Evolutionary conservation across 2,329 filamentous ascomycete genomes (phyloP), one percentile per base, ranked within the genome.

Genomic region (Paraphoma sp.): DNA sequence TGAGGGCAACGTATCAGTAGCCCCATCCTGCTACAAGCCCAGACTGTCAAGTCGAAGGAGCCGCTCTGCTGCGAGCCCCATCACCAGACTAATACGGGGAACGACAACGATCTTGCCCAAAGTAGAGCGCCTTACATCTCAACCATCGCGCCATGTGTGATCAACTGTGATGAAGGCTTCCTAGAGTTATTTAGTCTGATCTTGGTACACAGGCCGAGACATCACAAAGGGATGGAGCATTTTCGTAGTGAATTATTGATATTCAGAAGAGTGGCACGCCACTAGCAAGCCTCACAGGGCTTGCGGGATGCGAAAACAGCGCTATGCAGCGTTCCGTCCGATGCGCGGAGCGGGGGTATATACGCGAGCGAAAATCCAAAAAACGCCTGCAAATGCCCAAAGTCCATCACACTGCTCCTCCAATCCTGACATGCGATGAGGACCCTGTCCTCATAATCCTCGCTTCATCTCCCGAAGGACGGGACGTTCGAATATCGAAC

Each of bases 221-320:
- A 33, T 12, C 46, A 46, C 42, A 40, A 33, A 51, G 45, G 42
- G 40, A 10, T 42, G 14, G 38, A 42, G 43, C 40, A 16, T 56
- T 53, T 14, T 57, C 40, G 44, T 55, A 44, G 43, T 49, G 49
- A 53, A 59, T 33, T 48, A 51, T 48, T 46, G 41, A 45, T 51
- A 45, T 36, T 36, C 56, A 62, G 68, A 61, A 69, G 69, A 55
- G 68, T 54, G 63, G 56, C 59, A 64, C 68, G 69, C 68, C 68
- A 71, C 64, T 44, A 54, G 52, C 54, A 59, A 54, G 56, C 62
- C 65, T 63, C 54, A 54, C 33, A 50, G 59, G 63, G 63, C 61
- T 63, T 57, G 59, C 64, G 63, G 62, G 56, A 64, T 65, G 55
- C 54, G 56, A 63, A 65, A 54, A 56, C 54, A 58, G 53, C 55